Base-by-base conservation (phyloP, 805 yeast genomes). In the Tetrapisispora fleetii region DNA sequence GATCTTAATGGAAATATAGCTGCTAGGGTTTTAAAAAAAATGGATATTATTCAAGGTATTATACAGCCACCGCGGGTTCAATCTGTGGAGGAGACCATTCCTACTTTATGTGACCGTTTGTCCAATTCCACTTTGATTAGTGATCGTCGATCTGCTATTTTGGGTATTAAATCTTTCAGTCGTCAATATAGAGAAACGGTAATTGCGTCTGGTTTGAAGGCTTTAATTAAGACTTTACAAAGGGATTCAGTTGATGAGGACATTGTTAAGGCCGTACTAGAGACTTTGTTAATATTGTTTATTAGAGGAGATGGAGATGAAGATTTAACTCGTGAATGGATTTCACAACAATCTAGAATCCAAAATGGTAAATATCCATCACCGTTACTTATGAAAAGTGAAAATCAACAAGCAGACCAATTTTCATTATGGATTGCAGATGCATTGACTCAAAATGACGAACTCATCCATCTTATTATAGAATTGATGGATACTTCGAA, bases 381-480 rank as follows among this genome's bases (percentile, higher is more conserved):
- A 2, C 93, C 93, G 2, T 67, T 81, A 18, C 68, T 80, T 27
- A 67, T 77, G 64, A 79, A 75, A 45, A 76, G 77, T 40, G 75
- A 72, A 51, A 67, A 71, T 4, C 60, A 63, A 21, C 55, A 68
- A 3, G 77, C 80, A 13, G 98, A 90, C 62, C 95, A 88, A 58
- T 85, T 93, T 54, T 85, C 96, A 0, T 68, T 90, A 48, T 90
- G 97, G 95, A 85, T 93, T 32, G 88, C 98, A 0, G 99, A 93
- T 66, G 97, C 88, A 58, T 71, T 93, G 57, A 84, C 90, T 1
- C 90, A 85, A 67, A 68, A 72, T 11, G 65, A 60, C 13, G 62
- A 62, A 27, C 53, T 65, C 22, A 61, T 71, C 17, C 75, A 76
- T 42, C 69, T 77, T 14, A 60, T 75, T 17, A 69, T 75, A 18